Evolutionary conservation across 116 monocot genomes (phyloP).

Genomic region (Zostera marina): DNA sequence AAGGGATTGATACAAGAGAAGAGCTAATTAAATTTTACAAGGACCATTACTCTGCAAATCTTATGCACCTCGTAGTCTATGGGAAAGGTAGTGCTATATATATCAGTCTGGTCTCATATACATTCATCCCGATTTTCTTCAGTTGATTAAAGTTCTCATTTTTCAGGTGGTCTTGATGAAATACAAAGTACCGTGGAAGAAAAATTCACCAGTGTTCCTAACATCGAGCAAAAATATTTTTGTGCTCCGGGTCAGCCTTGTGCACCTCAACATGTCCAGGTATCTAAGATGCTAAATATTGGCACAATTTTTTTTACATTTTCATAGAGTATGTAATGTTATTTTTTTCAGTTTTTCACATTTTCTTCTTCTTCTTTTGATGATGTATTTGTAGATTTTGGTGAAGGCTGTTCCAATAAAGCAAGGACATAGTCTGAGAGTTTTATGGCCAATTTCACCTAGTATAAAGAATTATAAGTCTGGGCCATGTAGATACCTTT

Average conservation of each 20-base stretch:
- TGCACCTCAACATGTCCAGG: slow-evolving; percentile 74
- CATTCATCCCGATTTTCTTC: not conserved
- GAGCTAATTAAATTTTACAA: slow-evolving; percentile 54
- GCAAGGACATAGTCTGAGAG: slow-evolving; percentile 60
- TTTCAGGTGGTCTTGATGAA: slow-evolving; percentile 54
- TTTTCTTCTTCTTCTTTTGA: not conserved
- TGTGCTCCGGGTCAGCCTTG: slow-evolving; percentile 68
- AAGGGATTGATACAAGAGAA: slow-evolving; percentile 61
- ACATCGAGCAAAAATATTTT: slow-evolving; percentile 27
- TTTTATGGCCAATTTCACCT: slow-evolving; percentile 76
- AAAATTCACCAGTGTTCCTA: slow-evolving; percentile 44
- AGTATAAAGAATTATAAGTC: slow-evolving; percentile 60
- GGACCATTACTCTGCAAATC: slow-evolving; percentile 54
- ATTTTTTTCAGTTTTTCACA: not conserved
- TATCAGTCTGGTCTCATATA: not conserved
- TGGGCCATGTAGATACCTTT: slow-evolving; percentile 60
- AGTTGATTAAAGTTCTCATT: not conserved
- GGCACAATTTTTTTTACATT: too few species aligned
- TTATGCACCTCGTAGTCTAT: slow-evolving; percentile 96
- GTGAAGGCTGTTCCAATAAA: slow-evolving; percentile 84
- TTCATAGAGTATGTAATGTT: not conserved
- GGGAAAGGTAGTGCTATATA: slow-evolving; percentile 42
- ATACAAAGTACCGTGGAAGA: slow-evolving; percentile 59
- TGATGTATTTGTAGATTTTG: slow-evolving; percentile 37
- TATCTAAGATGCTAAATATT: slow-evolving; percentile 8